Percentiles rank a stretch among this genome's conserved stretches.
phyloP scores from a whole-genome alignment of 2,329 filamentous ascomycete species.

The Ophiognomonia clavigignenti-juglandacearum region DNA sequence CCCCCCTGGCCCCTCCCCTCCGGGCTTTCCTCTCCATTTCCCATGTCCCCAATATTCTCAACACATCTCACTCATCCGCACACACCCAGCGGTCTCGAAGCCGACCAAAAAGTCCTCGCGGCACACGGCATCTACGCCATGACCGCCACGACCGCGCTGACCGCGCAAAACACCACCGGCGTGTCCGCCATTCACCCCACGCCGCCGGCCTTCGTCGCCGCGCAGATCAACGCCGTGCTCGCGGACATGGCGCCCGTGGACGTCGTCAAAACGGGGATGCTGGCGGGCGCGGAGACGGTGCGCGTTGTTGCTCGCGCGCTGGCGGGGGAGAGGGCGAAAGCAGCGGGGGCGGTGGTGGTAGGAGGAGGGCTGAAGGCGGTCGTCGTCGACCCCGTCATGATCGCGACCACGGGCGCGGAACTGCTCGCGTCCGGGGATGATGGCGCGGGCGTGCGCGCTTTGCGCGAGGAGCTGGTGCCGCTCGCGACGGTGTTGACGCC shows the following conservation, averaged over 20 bases:
- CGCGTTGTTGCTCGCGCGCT: constrained; percentile 59
- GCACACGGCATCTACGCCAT: constrained; percentile 93
- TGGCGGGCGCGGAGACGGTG: constrained; percentile 68
- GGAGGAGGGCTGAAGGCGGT: constrained; percentile 29
- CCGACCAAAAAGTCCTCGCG: constrained; percentile 90
- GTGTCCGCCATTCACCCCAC: constrained; percentile 77
- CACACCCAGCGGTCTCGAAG: constrained; percentile 75
- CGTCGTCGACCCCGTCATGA: constrained; percentile 85
- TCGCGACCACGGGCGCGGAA: constrained; percentile 72
- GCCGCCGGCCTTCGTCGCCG: constrained; percentile 72
- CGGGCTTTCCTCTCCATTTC: no score
- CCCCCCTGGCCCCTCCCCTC: constrained; percentile 5
- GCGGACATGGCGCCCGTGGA: constrained; percentile 83
- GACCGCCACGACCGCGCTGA: constrained; percentile 91
- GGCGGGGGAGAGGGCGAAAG: constrained; percentile 46
- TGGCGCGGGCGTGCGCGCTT: constrained; percentile 56
- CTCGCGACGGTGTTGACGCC: constrained; percentile 67
- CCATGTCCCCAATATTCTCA: no score
- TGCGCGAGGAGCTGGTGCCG: constrained; percentile 59
- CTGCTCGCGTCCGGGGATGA: constrained; percentile 65
- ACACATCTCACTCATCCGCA: constrained; percentile 7
- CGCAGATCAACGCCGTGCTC: constrained; percentile 81
- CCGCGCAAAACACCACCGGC: constrained; percentile 89
- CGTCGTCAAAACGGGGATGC: constrained; percentile 90
- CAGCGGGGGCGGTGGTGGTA: neutral